Evolutionary conservation across 2,329 filamentous ascomycete genomes (phyloP), one percentile per base, ranked within the genome.

Genomic region (Hypocrella siamensis): DNA sequence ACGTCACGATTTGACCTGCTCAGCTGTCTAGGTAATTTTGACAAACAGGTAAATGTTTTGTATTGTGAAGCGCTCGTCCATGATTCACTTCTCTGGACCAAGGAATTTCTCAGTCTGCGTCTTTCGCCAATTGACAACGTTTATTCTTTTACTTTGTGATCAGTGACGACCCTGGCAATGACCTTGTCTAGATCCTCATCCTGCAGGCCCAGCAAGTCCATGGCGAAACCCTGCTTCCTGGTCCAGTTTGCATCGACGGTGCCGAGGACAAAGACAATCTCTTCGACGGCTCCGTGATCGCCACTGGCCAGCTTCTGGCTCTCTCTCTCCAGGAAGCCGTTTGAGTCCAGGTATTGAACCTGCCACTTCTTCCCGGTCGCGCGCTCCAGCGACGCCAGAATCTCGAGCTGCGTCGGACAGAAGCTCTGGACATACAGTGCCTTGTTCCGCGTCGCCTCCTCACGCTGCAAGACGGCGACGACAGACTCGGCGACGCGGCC

Each of bases 401-500:
- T 41, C 35, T 60, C 52, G 16, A 56, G 54, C 43, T 72, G 67
- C 2, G 64, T 61, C 17, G 58, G 54, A 14, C 51, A 50, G 35
- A 63, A 56, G 33, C 61, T 60, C 19, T 65, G 50, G 6, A 70
- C 49, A 35, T 56, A 59, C 1, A 75, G 47, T 5, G 51, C 43
- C 5, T 57, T 51, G 45, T 76, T 75, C 41, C 56, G 57, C 1
- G 68, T 73, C 40, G 60, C 53, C 4, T 63, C 58, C 0, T 56
- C 58, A n/a, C 66, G 52, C 19, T 50, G 45, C 37, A 76, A 50
- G 2, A 70, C 54, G 0, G 59, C 59, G 1, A 62, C 61, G 2
- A 73, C 56, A 1, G 60, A 61, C 33, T 61, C 53, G 0, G 52
- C 70, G 6, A 75, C 49, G 5, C 61, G 56, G 0, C 46, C 43